phyloP scores from a whole-genome alignment of 192 early-diverging fungal genomes.

The Allomyces javanicus region DNA sequence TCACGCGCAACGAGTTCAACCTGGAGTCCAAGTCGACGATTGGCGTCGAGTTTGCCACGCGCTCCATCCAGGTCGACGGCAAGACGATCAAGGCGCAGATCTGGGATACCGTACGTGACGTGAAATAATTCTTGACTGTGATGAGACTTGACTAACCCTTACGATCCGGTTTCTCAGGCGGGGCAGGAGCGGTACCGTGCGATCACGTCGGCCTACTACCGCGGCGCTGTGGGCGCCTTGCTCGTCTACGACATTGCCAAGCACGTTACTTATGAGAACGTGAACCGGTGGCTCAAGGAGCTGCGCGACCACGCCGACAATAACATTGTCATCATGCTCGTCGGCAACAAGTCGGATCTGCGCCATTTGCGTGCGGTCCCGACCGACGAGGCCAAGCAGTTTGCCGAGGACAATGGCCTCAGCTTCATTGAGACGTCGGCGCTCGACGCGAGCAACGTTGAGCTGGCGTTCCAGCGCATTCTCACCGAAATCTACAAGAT shows the following conservation, averaged over 20 bases:
- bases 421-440: slow-evolving; percentile 98
- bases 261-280: slow-evolving; percentile 86
- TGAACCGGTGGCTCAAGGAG: slow-evolving; percentile 95
- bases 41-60: slow-evolving; percentile 94
- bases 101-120: slow-evolving; percentile 70
- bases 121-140: no score
- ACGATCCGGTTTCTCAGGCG: slow-evolving; percentile 7
- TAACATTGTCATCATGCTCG: slow-evolving; percentile 98
- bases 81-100: slow-evolving; percentile 99
- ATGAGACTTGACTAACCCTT: no score
- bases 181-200: slow-evolving; percentile 64
- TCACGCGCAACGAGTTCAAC: slow-evolving; percentile 96
- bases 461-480: slow-evolving; percentile 86
- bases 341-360: slow-evolving; percentile 99
- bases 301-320: slow-evolving; percentile 88
- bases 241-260: slow-evolving; percentile 97
- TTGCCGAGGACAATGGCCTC: slow-evolving; percentile 83
- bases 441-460: slow-evolving; percentile 88
- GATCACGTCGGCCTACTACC: slow-evolving; percentile 76
- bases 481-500: slow-evolving; percentile 90
- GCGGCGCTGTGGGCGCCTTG: slow-evolving; percentile 89
- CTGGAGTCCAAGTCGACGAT: slow-evolving; percentile 97
- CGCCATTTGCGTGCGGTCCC: slow-evolving; percentile 86
- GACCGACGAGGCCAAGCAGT: slow-evolving; percentile 93
- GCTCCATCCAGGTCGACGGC: slow-evolving; percentile 84